Evolutionary conservation across 2,329 filamentous ascomycete genomes (phyloP), one percentile per base, ranked within the genome.

Genomic region (Ophiosphaerella korrae): DNA sequence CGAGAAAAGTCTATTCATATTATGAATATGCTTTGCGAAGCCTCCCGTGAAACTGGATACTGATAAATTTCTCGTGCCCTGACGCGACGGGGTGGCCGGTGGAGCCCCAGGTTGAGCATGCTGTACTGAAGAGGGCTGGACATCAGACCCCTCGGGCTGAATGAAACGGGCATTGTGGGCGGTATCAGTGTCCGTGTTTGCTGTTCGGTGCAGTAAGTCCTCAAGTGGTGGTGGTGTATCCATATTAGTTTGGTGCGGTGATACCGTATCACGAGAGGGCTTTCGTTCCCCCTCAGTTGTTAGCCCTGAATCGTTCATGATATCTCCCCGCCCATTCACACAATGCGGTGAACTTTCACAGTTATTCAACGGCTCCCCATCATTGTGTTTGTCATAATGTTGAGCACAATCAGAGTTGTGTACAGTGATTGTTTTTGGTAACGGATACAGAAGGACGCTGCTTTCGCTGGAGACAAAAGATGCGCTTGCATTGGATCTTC

Each of bases 21-120:
- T 62, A 3, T 65, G 63, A 0, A 65, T 51, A 36, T 55, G 59
- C 24, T 56, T 60, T 14, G 52, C 55, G 13, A 67, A 41, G 12
- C 62, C 60, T 34, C 55, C 59, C 12, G 64, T 63, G 42, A 74
- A 53, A 11, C 58, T 63, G 11, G 59, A 54, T 3, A 70, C 53
- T 1, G 68, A 66, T 1, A 65, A 67, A 2, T 50, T 57, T 3
- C 46, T 50, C 4, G 61, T 62, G 42, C 60, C 52, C 14, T 42
- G 45, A 6, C 59, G 55, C 7, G 56, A 53, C 1, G 52, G 4
- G 11, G 13, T 40, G 2, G 46, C 26, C 12, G 29, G 41, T 2
- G 50, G 36, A 7, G 51, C 53, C 14, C 35, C 45, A n/a, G 48
- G 40, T 12, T 38, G 40, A 13, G 48, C 11, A 16, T 29, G 31